phyloP scores from a whole-genome alignment of 192 early-diverging fungal genomes.

The Mortierella antarctica region DNA sequence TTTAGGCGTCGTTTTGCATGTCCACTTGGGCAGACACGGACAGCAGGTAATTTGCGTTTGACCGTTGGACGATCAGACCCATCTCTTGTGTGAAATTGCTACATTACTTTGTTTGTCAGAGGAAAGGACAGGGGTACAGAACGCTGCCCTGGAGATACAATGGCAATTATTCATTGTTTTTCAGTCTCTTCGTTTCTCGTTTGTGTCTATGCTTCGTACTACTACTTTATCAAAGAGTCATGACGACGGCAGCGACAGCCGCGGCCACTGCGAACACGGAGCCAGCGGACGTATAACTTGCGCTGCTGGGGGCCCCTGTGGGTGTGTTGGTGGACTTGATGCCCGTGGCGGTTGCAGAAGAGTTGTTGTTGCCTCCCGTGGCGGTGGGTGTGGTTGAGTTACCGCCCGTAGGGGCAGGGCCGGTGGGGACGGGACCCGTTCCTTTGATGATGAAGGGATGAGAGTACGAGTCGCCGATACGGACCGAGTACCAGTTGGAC shows the following conservation, averaged over 20 bases:
- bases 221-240: slow-evolving; percentile 11
- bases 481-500: slow-evolving; percentile 43
- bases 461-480: slow-evolving; percentile 35
- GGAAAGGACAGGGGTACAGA: too few relatives aligned
- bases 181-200: too few relatives aligned
- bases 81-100: too few relatives aligned
- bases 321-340: slow-evolving; percentile 4
- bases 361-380: background rate
- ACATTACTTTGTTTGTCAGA: too few relatives aligned
- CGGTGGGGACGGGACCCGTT: slow-evolving; percentile 17
- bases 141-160: too few relatives aligned
- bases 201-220: too few relatives aligned
- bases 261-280: slow-evolving; percentile 14
- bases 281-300: slow-evolving; percentile 3
- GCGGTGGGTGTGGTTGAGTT: background rate
- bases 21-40: too few relatives aligned
- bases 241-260: slow-evolving; percentile 11
- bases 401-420: background rate
- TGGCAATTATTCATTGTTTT: too few relatives aligned
- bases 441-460: slow-evolving; percentile 30
- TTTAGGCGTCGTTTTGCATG: too few relatives aligned
- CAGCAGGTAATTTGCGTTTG: too few relatives aligned
- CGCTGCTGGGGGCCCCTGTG: background rate
- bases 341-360: background rate
- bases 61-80: too few relatives aligned